A percentile compares a stretch with the other conserved stretches of the same genome.
Evolutionary conservation across 2,329 filamentous ascomycete genomes (phyloP).

Genomic region (Aspergillus fructus): DNA sequence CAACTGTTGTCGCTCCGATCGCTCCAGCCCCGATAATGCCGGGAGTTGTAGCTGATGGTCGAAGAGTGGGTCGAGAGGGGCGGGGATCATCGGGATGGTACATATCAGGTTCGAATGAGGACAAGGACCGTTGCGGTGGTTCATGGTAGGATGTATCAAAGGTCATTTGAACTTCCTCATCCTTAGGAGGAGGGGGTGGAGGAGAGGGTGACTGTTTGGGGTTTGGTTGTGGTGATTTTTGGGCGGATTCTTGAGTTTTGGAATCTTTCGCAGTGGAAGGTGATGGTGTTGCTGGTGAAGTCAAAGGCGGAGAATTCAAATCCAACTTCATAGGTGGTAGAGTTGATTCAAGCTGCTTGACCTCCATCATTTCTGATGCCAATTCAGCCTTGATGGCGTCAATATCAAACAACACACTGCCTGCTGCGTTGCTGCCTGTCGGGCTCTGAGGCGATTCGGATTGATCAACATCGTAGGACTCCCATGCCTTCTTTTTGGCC

Average conservation of each 20-base stretch:
- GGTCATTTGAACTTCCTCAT: conserved; percentile 61
- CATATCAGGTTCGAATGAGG: conserved; percentile 16
- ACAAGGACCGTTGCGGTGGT: conserved; percentile 26
- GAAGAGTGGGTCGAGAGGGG: conserved; percentile 27
- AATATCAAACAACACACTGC: conserved; percentile 81
- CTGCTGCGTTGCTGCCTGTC: conserved; percentile 28
- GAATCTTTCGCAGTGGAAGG: conserved; percentile 37
- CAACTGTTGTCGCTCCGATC: conserved; percentile 20
- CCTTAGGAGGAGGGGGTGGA: conserved; percentile 7
- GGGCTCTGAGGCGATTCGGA: conserved; percentile 29
- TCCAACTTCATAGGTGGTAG: conserved; percentile 86
- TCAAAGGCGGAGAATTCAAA: conserved; percentile 36
- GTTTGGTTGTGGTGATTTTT: conserved; percentile 21
- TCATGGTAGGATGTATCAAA: conserved; percentile 65
- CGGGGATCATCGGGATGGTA: conserved; percentile 11
- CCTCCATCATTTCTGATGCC: conserved; percentile 67
- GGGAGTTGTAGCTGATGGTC: conserved; percentile 34
- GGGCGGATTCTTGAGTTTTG: conserved; percentile 43
- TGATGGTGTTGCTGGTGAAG: conserved; percentile 19
- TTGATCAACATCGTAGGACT: conserved; percentile 76
- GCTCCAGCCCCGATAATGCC: conserved; percentile 22
- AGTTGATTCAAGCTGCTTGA: conserved; percentile 83
- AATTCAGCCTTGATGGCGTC: conserved; percentile 89
- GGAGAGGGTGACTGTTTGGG: conserved; percentile 19
- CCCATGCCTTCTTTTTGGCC: conserved; percentile 82